These are phyloP conservation scores for Coccomyxa sp. DNA, from an alignment of 139 green algal genomes.

Conservation along the genomic window DNA sequence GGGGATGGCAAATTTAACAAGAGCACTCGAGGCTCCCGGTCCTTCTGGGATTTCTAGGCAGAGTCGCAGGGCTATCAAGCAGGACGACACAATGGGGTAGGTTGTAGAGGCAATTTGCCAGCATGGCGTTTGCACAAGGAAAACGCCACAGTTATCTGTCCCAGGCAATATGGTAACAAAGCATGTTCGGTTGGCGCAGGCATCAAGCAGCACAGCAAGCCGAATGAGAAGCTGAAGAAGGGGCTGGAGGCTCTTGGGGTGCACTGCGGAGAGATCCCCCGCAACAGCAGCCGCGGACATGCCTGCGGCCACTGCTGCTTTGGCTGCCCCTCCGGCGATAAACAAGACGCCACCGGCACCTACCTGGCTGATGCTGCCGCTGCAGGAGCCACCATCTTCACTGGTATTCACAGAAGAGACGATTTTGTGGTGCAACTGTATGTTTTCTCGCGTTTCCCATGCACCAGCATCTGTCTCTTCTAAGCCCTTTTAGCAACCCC, in stretches of 20 bases:
- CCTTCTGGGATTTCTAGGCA: no score
- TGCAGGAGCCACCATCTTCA: constrained; percentile 44
- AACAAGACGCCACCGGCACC: constrained; percentile 52
- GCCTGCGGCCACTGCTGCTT: constrained; percentile 7
- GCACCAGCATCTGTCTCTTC: no score
- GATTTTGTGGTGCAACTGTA: no score
- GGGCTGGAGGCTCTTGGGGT: constrained; percentile 36
- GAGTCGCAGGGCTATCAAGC: no score
- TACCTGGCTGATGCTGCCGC: constrained; percentile 54
- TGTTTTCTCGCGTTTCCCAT: no score
- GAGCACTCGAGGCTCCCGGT: no score
- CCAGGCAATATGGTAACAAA: background rate
- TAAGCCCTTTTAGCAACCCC: background rate
- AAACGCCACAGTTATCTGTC: no score
- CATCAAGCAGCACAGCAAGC: constrained; percentile 1
- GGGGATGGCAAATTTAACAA: no score
- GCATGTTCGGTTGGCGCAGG: background rate
- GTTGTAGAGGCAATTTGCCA: no score
- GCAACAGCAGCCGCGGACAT: constrained; percentile 31
- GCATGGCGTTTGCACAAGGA: no score
- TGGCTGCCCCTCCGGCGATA: constrained; percentile 29
- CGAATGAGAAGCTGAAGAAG: constrained; percentile 18
- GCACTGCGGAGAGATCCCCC: constrained; percentile 37
- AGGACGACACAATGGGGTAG: no score
- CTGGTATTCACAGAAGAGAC: constrained; percentile 16